Base-by-base conservation (phyloP, 495 filamentous ascomycete genomes). In the Aspergillus incahuasiensis region DNA sequence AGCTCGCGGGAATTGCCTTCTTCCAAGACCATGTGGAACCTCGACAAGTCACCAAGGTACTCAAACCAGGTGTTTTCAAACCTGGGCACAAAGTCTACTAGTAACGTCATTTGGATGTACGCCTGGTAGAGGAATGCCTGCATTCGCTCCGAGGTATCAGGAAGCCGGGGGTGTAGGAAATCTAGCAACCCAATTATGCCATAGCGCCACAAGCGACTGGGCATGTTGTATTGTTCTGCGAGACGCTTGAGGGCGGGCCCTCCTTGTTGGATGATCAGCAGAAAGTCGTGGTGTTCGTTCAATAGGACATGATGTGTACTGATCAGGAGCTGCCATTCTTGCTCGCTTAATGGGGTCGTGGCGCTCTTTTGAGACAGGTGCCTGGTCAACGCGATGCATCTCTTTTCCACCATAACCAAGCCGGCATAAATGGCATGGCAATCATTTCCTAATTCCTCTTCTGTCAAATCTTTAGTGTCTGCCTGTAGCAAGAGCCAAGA, bases 51-150 rank as follows among this genome's bases (percentile, higher is more conserved):
- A 0, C 90, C 90, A 0, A 96, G 74, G 61, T 90, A 95, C 59
- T 96, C 91, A 21, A 95, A 88, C 91, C 92, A 96, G 0, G 87
- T 95, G 44, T 91, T 88, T 56, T 87, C 80, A 61, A 92, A 95
- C 0, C 78, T 71, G 3, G 86, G 79, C 0, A 91, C 86, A 0
- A 86, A 91, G 63, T 92, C 89, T 52, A 87, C 79, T 0, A 94
- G 72, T 4, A 94, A 67, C 0, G 87, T 85, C 79, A 92, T 86
- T 82, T 90, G 89, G 16, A 85, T 85, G 61, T 92, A 92, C 0
- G 90, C 87, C 21, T 90, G 66, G 55, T 90, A 89, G 38, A 95
- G 89, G 60, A 90, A 95, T 0, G 84, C 79, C 0, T 92, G 74
- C 88, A 92, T 92, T 58, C 88, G 83, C 41, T 94, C 90, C 16